These are phyloP conservation scores for Aspergillus aculeatus DNA, from an alignment of 2,329 filamentous ascomycete species.

Conservation along the genomic window DNA sequence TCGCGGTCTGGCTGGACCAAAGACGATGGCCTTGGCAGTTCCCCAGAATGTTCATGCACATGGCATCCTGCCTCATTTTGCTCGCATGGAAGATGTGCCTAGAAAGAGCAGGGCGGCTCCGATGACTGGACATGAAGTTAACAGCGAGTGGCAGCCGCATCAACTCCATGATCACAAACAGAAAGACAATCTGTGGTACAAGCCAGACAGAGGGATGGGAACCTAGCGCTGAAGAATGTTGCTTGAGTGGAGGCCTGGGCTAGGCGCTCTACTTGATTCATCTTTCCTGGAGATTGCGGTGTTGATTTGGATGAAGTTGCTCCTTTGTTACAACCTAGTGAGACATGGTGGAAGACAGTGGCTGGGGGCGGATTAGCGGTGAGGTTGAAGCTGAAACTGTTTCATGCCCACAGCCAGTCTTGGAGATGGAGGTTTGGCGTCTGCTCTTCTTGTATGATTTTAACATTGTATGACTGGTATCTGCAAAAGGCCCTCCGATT, in stretches of 20 bases:
- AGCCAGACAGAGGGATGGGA: neutral
- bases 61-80: constrained; percentile 30
- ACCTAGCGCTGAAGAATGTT: neutral
- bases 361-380: neutral
- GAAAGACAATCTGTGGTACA: neutral
- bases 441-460: neutral
- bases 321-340: neutral
- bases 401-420: neutral
- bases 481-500: neutral
- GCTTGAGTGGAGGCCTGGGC: neutral
- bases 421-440: neutral
- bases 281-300: neutral
- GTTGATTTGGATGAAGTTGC: neutral
- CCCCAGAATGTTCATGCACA: constrained; percentile 33
- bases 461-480: neutral
- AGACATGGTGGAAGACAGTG: neutral
- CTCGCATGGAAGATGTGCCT: constrained; percentile 27
- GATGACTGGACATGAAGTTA: neutral
- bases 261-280: neutral
- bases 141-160: neutral
- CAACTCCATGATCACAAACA: neutral
- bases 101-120: neutral
- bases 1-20: constrained; percentile 20
- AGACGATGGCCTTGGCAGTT: constrained; percentile 27
- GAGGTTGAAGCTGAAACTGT: neutral